Base-by-base conservation (phyloP, 2,329 filamentous ascomycete species). In the Penicillium brevicompactum region DNA sequence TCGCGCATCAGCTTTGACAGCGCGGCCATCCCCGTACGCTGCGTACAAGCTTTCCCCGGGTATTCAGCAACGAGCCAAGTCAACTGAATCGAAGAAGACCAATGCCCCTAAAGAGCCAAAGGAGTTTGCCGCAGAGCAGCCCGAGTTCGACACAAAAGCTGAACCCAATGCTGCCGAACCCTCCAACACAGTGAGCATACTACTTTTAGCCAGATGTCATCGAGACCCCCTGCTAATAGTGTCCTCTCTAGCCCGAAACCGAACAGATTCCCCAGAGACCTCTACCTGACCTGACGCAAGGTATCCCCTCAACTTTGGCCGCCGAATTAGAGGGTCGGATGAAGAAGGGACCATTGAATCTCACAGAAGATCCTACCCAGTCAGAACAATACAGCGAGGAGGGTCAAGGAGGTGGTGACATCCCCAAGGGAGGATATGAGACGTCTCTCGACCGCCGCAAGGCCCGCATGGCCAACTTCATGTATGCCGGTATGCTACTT, bases 231-330 rank as follows among this genome's bases (percentile, higher is more conserved):
- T 48, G 64, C 54, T 60, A 24, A 51, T 27, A 31, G 27, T 43
- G n/a, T 37, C 30, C 16, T 42, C 14, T 53, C 14, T 72, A 80
- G 65, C 66, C 71, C 34, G 68, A 74, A 63, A 60, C 71, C 27
- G 68, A 70, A 43, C 58, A 68, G 41, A 58, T 60, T 27, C 80
- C 85, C 22, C 80, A 84, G 49, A 83, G 87, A 67, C 87, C 90
- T 50, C 84, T 97, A 11, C 93, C 93, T 50, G 92, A 97, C 71
- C 82, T 97, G 43, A 94, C 91, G n/a, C 88, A 93, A 69, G 93
- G 93, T 61, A 96, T 97, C 59, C 93, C 93, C 0, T 96, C 92
- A 2, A 96, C 92, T 1, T 82, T 97, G 52, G 90, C 88, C 53
- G 87, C 87, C 56, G 93, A 97, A 75, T 84, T 88, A 53, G 77